Evolutionary conservation across 495 filamentous ascomycete genomes (phyloP).

Genomic region (Penicillium paradoxum): DNA sequence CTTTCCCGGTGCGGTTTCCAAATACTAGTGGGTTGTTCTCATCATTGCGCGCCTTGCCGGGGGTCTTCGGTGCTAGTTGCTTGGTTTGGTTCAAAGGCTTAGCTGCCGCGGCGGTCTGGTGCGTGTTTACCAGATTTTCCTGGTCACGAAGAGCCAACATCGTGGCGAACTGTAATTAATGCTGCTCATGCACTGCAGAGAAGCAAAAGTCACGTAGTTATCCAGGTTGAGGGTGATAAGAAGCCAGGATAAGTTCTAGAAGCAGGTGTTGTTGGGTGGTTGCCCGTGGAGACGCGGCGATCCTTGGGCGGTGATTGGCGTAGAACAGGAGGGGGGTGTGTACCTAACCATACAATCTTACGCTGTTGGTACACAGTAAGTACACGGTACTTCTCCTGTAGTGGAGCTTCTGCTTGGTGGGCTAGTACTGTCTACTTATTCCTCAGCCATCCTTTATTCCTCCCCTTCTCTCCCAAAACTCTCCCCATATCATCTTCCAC

Average conservation of each 20-base stretch:
- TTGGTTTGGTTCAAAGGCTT: constrained; percentile 74
- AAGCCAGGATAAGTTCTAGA: constrained; percentile 20
- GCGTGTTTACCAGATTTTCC: constrained; percentile 77
- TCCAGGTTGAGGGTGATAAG: background rate
- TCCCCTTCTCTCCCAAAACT: constrained; percentile 30
- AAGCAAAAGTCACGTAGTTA: constrained; percentile 1
- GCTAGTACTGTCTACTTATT: constrained; percentile 14
- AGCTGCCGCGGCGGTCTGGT: constrained; percentile 68
- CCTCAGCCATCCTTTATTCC: constrained; percentile 12
- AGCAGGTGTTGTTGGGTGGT: constrained; percentile 32
- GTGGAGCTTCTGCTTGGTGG: background rate
- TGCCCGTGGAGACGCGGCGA: constrained; percentile 47
- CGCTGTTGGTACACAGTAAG: constrained; percentile 10
- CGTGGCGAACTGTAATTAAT: constrained; percentile 26
- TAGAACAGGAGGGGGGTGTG: constrained; percentile 21
- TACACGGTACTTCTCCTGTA: constrained; percentile 14
- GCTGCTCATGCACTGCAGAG: constrained; percentile 21
- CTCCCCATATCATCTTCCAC: constrained; percentile 19
- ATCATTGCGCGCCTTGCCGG: constrained; percentile 80
- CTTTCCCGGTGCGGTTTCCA: constrained; percentile 60
- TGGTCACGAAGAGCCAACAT: constrained; percentile 86
- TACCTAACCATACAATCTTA: constrained; percentile 34
- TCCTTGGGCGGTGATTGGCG: constrained; percentile 22
- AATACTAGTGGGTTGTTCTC: constrained; percentile 70
- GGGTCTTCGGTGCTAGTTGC: constrained; percentile 70